Evolutionary conservation across 176 grass and related monocot species (phyloP).

Genomic region (Musa beccarii): DNA sequence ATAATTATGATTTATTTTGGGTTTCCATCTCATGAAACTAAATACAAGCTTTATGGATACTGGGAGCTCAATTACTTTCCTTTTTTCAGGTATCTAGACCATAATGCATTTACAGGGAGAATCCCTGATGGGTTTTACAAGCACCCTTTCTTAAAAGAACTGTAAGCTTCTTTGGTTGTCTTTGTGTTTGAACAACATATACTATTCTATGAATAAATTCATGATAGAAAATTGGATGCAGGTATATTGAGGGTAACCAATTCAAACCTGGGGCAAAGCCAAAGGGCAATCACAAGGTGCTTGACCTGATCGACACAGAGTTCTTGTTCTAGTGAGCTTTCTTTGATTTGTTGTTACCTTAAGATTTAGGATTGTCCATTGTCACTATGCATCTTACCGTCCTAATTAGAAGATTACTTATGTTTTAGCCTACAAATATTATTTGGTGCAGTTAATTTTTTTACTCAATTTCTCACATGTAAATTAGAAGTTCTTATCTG

Average conservation of each 20-base stretch:
- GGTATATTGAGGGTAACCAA: slow-evolving; percentile 84
- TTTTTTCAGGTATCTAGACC: slow-evolving; percentile 57
- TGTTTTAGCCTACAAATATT: no score
- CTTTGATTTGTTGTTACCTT: no score
- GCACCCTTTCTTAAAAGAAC: slow-evolving; percentile 76
- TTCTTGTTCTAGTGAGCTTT: slow-evolving; percentile 38
- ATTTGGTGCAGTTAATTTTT: no score
- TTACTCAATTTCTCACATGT: no score
- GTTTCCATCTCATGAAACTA: neutral
- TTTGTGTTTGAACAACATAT: neutral
- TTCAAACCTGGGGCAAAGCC: slow-evolving; percentile 76
- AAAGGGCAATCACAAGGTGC: slow-evolving; percentile 85
- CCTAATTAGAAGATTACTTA: no score
- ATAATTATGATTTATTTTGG: neutral
- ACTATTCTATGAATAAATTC: neutral
- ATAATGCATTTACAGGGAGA: slow-evolving; percentile 84
- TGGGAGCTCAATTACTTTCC: neutral
- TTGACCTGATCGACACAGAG: slow-evolving; percentile 69
- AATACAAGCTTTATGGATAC: neutral
- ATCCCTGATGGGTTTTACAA: slow-evolving; percentile 87
- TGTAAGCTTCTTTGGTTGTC: slow-evolving; percentile 40
- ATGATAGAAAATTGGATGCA: slow-evolving; percentile 27
- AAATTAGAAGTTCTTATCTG: no score
- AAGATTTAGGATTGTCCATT: neutral
- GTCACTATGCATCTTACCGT: neutral